A percentile compares a stretch with the other conserved stretches of the same genome.
phyloP scores from a whole-genome alignment of 1,284 basidiomycete genomes.

The Heterobasidion irregulare region DNA sequence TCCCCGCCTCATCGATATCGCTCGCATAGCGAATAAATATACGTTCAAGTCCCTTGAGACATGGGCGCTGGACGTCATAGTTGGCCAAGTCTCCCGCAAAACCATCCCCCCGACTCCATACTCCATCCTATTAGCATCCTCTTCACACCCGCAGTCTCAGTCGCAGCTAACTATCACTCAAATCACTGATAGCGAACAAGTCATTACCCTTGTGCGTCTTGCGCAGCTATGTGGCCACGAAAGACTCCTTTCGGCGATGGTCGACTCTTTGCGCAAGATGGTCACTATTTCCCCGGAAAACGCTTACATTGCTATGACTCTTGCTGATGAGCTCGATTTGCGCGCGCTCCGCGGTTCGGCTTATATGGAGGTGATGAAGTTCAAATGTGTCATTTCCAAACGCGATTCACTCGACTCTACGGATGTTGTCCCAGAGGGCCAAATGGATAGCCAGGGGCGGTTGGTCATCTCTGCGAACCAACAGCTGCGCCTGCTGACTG shows the following conservation, averaged over 20 bases:
- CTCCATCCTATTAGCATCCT: constrained; percentile 13
- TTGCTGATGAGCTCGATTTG: constrained; percentile 58
- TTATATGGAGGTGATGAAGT: constrained; percentile 61
- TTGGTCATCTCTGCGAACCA: constrained; percentile 45
- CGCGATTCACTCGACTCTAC: constrained; percentile 15
- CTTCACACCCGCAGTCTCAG: constrained; percentile 6
- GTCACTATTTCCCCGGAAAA: constrained; percentile 52
- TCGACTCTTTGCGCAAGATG: constrained; percentile 44
- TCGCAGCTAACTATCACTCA: constrained; percentile 27
- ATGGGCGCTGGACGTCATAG: constrained; percentile 60
- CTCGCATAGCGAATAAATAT: constrained; percentile 56
- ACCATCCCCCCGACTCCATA: constrained; percentile 27
- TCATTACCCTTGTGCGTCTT: constrained; percentile 50
- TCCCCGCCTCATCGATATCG: constrained; percentile 49
- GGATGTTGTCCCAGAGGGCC: constrained; percentile 20
- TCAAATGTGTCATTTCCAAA: constrained; percentile 38
- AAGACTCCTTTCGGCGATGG: constrained; percentile 46
- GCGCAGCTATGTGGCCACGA: constrained; percentile 58
- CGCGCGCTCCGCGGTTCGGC: constrained; percentile 48
- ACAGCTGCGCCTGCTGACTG: constrained; percentile 52
- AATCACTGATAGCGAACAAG: constrained; percentile 14
- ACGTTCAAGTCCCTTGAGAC: constrained; percentile 60
- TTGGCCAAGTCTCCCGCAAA: constrained; percentile 50
- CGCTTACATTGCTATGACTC: constrained; percentile 58
- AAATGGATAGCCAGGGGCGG: constrained; percentile 28